Conservation (phyloP, 306 rosid genomes). For the Corylus avellana region DNA sequence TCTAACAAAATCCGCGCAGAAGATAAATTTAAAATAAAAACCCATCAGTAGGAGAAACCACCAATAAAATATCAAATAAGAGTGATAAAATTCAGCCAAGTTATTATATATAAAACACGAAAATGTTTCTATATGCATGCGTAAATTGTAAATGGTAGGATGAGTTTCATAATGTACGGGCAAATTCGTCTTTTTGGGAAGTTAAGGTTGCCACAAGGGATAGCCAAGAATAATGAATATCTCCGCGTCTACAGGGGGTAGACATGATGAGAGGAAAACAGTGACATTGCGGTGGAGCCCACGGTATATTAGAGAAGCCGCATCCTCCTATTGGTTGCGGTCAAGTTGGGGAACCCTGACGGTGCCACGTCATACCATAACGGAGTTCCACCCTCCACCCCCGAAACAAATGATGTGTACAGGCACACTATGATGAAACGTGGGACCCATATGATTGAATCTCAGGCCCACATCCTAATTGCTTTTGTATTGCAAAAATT, state of each 20-base stretch:
- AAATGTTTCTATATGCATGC: no score
- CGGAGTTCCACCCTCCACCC: constrained; percentile 27
- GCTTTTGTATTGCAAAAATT: no score
- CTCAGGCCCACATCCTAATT: constrained; percentile 2
- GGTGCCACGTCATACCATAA: constrained; percentile 33
- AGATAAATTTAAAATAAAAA: neutral
- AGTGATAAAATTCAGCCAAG: no score
- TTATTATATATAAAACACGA: no score
- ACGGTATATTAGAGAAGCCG: constrained; percentile 38
- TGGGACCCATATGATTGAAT: constrained; percentile 35
- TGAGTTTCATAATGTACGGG: neutral
- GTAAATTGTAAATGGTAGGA: no score
- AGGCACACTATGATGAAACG: constrained; percentile 27
- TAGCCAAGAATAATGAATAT: neutral
- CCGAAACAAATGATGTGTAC: constrained; percentile 27
- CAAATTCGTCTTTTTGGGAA: neutral
- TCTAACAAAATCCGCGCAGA: neutral
- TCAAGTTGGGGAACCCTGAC: constrained; percentile 21
- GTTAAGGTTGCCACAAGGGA: constrained; percentile 13
- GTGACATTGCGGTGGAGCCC: constrained; percentile 41
- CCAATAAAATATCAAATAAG: no score
- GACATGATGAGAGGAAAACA: constrained; percentile 27
- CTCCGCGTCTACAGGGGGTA: constrained; percentile 21
- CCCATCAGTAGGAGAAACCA: no score
- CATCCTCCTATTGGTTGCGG: constrained; percentile 46